Percentiles rank a stretch among this genome's conserved stretches.
Evolutionary conservation across 768 basidiomycete species (phyloP).

Genomic region (Hypholoma sublateritium): DNA sequence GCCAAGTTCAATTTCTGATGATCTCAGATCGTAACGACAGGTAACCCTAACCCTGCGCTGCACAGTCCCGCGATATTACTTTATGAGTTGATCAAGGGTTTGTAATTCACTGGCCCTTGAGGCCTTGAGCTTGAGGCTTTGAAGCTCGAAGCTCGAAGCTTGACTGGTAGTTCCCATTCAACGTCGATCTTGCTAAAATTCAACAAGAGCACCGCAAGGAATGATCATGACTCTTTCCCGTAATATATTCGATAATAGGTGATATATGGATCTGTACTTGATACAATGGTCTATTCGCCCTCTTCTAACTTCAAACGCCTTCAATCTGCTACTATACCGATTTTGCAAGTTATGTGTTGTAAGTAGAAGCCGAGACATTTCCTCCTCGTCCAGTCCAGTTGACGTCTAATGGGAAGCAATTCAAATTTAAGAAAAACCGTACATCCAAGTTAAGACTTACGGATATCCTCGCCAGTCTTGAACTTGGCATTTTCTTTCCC

Average conservation of each 20-base stretch:
- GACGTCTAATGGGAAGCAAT: constrained; percentile 56
- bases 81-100: too few species aligned
- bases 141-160: too few species aligned
- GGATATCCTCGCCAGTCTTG: constrained; percentile 82
- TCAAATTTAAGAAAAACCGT: not conserved
- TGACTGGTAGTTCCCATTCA: too few species aligned
- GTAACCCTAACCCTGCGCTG: too few species aligned
- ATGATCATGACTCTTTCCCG: not conserved
- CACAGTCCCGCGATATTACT: too few species aligned
- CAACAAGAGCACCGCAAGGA: too few species aligned
- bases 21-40: too few species aligned
- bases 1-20: too few species aligned
- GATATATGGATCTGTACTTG: constrained; percentile 13
- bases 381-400: constrained; percentile 99
- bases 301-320: constrained; percentile 9
- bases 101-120: too few species aligned
- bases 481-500: constrained; percentile 88
- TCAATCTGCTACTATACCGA: not conserved
- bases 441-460: constrained; percentile 45
- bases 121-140: too few species aligned
- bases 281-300: constrained; percentile 15
- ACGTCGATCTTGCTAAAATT: too few species aligned
- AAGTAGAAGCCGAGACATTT: constrained; percentile 87
- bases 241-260: constrained; percentile 8
- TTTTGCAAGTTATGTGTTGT: constrained; percentile 47